A percentile compares a stretch with the other conserved stretches of the same genome.
These are phyloP conservation scores for Arthrobotrys megalospora DNA, from an alignment of 2,329 filamentous ascomycete species.

Conservation along the genomic window DNA sequence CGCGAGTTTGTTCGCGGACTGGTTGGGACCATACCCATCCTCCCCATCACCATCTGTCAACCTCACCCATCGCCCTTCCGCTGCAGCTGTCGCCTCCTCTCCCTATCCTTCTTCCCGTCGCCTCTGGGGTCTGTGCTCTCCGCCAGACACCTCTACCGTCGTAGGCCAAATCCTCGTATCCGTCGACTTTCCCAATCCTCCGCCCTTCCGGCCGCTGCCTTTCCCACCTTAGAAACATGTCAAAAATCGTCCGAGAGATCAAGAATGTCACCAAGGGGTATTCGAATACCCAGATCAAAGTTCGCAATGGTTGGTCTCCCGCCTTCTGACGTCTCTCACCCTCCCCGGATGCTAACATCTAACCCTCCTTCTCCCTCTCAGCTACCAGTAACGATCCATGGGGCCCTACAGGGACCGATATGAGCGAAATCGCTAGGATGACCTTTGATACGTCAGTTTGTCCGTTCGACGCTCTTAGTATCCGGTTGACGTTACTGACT, in stretches of 20 bases:
- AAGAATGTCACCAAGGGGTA: conserved; percentile 99
- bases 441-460: conserved; percentile 91
- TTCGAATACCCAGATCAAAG: conserved; percentile 95
- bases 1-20: conserved; percentile 38
- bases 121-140: background rate
- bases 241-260: conserved; percentile 95
- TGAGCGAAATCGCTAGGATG: conserved; percentile 98
- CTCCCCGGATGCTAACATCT: conserved; percentile 64
- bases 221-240: conserved; percentile 74
- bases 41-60: conserved; percentile 12
- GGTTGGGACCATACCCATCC: conserved; percentile 23
- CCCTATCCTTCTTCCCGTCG: background rate
- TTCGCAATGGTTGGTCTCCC: conserved; percentile 85
- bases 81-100: background rate
- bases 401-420: conserved; percentile 97
- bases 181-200: conserved; percentile 34
- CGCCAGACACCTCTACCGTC: conserved; percentile 5
- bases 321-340: background rate
- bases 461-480: conserved; percentile 13
- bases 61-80: background rate
- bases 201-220: conserved; percentile 31
- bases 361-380: conserved; percentile 68
- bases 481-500: conserved; percentile 6
- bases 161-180: conserved; percentile 2
- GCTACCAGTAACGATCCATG: conserved; percentile 99